Conservation (phyloP, 1,139 yeast genomes). For the Diutina scorzettiae region DNA sequence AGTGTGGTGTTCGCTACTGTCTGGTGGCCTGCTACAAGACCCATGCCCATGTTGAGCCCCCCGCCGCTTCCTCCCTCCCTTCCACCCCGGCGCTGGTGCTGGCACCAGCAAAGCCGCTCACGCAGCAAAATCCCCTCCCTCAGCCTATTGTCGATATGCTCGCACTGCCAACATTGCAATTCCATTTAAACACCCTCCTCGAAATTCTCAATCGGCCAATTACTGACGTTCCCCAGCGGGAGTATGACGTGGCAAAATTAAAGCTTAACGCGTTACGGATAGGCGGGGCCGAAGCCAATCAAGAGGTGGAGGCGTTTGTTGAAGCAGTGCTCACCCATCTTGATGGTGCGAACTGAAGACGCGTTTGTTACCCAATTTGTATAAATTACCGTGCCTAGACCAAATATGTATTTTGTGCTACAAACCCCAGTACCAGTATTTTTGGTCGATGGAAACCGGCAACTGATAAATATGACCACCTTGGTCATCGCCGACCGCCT, state of each 20-base stretch:
- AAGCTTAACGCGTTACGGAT: constrained; percentile 46
- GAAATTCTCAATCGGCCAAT: constrained; percentile 3
- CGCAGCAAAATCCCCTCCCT: neutral
- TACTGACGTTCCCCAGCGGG: neutral
- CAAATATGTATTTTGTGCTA: neutral
- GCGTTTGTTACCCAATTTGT: neutral
- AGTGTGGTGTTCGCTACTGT: constrained; percentile 2
- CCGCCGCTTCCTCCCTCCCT: neutral
- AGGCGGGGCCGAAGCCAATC: constrained; percentile 57
- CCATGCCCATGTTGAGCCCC: neutral
- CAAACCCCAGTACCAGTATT: constrained; percentile 16
- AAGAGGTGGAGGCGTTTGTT: constrained; percentile 51
- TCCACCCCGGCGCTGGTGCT: neutral
- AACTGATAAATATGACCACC: constrained; percentile 34
- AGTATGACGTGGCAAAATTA: constrained; percentile 41
- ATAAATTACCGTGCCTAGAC: neutral
- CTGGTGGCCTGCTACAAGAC: constrained; percentile 1
- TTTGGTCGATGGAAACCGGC: constrained; percentile 14
- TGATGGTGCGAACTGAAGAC: neutral
- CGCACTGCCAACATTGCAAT: neutral
- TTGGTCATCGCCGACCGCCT: constrained; percentile 28
- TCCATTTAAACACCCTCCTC: neutral
- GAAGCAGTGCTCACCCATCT: constrained; percentile 12
- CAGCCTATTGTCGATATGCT: neutral
- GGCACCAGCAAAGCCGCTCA: neutral